phyloP scores from a whole-genome alignment of 2,329 filamentous ascomycete genomes.

The Karstenula rhodostoma region DNA sequence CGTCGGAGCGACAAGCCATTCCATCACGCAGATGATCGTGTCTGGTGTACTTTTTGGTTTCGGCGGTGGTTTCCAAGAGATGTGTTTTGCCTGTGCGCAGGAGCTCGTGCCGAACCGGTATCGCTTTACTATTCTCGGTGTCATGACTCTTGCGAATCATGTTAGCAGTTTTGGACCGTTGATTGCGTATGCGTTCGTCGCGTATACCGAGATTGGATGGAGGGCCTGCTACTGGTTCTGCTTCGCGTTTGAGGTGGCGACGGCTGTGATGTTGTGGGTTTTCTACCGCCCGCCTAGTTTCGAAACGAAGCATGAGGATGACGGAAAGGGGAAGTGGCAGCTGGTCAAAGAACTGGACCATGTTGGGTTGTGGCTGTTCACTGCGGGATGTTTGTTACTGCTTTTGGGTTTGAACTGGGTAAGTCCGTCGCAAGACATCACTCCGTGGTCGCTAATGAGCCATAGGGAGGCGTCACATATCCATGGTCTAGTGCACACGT shows the following conservation, averaged over 20 bases:
- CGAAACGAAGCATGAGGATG: constrained; percentile 39
- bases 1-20: constrained; percentile 35
- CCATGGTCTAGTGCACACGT: constrained; percentile 56
- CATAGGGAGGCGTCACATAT: constrained; percentile 45
- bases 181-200: constrained; percentile 46
- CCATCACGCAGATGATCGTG: constrained; percentile 37
- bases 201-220: constrained; percentile 38
- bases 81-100: constrained; percentile 35
- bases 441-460: constrained; percentile 5
- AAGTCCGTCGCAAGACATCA: constrained; percentile 15
- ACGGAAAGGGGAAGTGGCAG: constrained; percentile 35
- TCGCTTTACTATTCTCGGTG: constrained; percentile 40
- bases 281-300: constrained; percentile 41
- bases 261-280: constrained; percentile 42
- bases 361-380: constrained; percentile 58
- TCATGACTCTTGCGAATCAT: constrained; percentile 45
- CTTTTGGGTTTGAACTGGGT: constrained; percentile 62
- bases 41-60: constrained; percentile 33
- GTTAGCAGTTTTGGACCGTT: constrained; percentile 41
- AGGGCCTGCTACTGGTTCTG: constrained; percentile 47
- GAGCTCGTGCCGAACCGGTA: constrained; percentile 41
- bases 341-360: constrained; percentile 58
- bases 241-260: constrained; percentile 39
- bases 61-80: constrained; percentile 37
- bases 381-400: constrained; percentile 46